These are phyloP conservation scores for Schizothecium vesticola DNA, from an alignment of 495 filamentous ascomycete species.

Conservation along the genomic window DNA sequence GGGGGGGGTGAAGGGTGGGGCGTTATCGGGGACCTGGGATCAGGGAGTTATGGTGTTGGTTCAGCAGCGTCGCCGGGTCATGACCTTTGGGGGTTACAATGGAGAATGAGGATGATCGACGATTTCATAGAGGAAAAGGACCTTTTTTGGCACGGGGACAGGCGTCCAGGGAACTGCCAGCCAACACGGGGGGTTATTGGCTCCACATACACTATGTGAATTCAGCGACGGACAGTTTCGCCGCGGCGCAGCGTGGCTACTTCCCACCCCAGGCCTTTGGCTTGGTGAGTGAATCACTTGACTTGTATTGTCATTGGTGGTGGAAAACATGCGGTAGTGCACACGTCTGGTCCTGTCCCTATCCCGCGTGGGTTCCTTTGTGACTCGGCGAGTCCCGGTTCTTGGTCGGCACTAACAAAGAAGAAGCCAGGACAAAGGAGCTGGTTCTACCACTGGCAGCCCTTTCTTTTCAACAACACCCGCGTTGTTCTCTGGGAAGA, in stretches of 20 bases:
- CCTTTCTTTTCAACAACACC: too few relatives aligned
- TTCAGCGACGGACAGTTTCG: neutral
- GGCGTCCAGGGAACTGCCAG: neutral
- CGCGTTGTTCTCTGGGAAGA: neutral
- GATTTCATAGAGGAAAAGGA: constrained; percentile 18
- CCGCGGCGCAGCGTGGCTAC: neutral
- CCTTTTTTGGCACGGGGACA: constrained; percentile 3
- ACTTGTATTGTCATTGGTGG: neutral
- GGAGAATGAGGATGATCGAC: constrained; percentile 1
- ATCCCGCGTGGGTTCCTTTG: too few relatives aligned
- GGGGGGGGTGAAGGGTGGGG: neutral
- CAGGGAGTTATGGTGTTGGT: constrained; percentile 8
- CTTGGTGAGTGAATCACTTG: neutral
- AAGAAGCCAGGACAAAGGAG: neutral
- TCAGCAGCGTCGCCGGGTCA: constrained; percentile 1
- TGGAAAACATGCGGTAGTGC: too few relatives aligned
- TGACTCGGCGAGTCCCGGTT: too few relatives aligned
- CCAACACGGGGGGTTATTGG: neutral
- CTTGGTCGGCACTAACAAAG: neutral
- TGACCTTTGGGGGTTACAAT: constrained; percentile 12
- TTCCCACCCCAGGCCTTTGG: neutral
- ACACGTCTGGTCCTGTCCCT: too few relatives aligned
- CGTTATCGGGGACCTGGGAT: neutral
- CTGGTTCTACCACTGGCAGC: neutral
- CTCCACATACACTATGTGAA: neutral